These are phyloP conservation scores for Mycena rebaudengoi DNA, from an alignment of 768 basidiomycete species.

Conservation along the genomic window DNA sequence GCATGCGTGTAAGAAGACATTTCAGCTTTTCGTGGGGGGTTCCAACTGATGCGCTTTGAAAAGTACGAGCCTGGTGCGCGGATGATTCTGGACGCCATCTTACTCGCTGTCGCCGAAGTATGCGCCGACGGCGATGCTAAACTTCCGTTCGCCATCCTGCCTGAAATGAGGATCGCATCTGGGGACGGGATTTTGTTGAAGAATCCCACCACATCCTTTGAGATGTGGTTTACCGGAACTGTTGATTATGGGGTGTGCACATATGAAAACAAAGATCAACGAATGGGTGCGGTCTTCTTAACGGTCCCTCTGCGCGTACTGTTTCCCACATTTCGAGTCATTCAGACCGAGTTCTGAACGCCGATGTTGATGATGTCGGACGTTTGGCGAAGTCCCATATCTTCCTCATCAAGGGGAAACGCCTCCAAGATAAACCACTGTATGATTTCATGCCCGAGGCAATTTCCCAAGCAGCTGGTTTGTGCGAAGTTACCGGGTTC, in stretches of 20 bases:
- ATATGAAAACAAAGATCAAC: constrained; percentile 32
- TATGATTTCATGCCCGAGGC: constrained; percentile 35
- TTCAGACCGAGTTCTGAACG: constrained; percentile 34
- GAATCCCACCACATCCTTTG: constrained; percentile 32
- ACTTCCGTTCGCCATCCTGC: constrained; percentile 36
- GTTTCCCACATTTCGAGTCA: constrained; percentile 13
- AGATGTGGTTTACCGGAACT: constrained; percentile 38
- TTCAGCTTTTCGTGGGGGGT: constrained; percentile 12
- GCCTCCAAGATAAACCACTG: constrained; percentile 15
- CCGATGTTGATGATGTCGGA: constrained; percentile 34
- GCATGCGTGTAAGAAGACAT: constrained; percentile 38
- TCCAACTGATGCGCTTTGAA: constrained; percentile 27
- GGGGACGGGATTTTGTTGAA: constrained; percentile 32
- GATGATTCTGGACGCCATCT: constrained; percentile 43
- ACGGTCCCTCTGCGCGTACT: constrained; percentile 19
- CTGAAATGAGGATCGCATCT: constrained; percentile 35
- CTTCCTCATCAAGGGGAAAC: constrained; percentile 38
- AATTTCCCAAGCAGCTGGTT: constrained; percentile 40
- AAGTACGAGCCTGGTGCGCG: constrained; percentile 36
- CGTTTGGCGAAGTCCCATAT: constrained; percentile 31
- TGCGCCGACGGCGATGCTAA: constrained; percentile 20
- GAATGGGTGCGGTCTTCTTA: constrained; percentile 32
- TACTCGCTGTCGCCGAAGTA: constrained; percentile 38
- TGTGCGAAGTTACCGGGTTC: constrained; percentile 36
- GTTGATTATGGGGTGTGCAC: constrained; percentile 39